Base-by-base conservation (phyloP, 2,329 filamentous ascomycete species). In the Pseudogymnoascus sp. region DNA sequence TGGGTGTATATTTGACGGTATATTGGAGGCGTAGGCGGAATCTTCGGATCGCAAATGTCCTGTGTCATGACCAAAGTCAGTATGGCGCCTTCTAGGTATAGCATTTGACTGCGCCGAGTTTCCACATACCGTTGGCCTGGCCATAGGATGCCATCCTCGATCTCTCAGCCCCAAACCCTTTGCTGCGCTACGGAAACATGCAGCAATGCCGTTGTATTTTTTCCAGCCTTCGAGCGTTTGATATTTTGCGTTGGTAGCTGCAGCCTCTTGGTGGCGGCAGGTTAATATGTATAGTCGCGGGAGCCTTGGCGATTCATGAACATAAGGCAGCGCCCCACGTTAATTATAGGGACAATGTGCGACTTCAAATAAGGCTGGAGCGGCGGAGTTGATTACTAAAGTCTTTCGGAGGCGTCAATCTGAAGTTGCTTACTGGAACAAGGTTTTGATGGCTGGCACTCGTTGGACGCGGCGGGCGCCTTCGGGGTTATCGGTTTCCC, bases 111-210 rank as follows among this genome's bases (percentile, higher is more conserved):
- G 28, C 51, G 25, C 8, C 14, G 13, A 57, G n/a, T 14, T 21
- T 21, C 23, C n/a, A 66, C 57, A 45, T 75, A 75, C 75, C 74
- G 71, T 75, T 73, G 64, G 68, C 61, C 19, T 73, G 70, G 61
- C 73, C 72, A 69, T 72, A 73, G 63, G 75, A 73, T 37, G 71
- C 73, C 76, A 78, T 77, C 21, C 62, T 65, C 67, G 62, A 66
- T 68, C 64, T 65, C 36, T 65, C 65, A 66, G 63, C 60, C 57
- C 51, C 48, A 61, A 21, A 25, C 51, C 11, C 16, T 57, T 57
- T 57, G 28, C 51, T 57, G 13, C n/a, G 28, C 51, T 57, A 57
- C 25, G 51, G 51, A 57, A 57, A 57, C 51, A 57, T 57, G 51
- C 51, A 57, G 51, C 51, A 57, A 57, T 14, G 28, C 51, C 28